Evolutionary conservation across 257 asterid species (phyloP).

Genomic region (Forsythia suspensa): DNA sequence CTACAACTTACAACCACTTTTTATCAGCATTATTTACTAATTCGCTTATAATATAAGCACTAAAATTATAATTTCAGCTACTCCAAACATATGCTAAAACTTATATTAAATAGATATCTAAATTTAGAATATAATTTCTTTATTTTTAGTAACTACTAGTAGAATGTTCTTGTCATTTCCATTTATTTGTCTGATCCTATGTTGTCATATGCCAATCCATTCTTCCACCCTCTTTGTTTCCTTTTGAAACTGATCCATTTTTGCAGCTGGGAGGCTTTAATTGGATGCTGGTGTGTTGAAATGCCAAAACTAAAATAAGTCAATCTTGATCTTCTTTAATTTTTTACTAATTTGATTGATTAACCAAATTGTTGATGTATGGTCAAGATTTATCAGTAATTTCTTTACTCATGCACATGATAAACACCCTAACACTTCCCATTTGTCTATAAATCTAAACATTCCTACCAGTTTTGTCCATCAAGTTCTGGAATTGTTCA

Average conservation of each 20-base stretch:
- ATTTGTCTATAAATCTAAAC: conserved; percentile 25
- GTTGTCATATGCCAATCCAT: not conserved
- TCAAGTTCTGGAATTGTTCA: conserved; percentile 19
- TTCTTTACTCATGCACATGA: not conserved
- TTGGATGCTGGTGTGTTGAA: not conserved
- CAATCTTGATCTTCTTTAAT: not conserved
- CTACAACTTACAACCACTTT: too few relatives aligned
- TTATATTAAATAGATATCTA: too few relatives aligned
- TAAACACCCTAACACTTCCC: conserved; percentile 5
- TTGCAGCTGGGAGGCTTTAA: not conserved
- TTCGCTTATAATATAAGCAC: too few relatives aligned
- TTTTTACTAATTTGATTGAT: conserved; percentile 4
- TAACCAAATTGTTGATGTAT: not conserved
- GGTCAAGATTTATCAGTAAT: conserved; percentile 2
- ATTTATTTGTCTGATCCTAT: not conserved
- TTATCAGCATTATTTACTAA: too few relatives aligned
- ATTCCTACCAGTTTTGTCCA: not conserved
- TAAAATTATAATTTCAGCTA: too few relatives aligned
- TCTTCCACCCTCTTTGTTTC: not conserved
- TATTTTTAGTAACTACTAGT: not conserved
- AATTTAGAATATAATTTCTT: too few relatives aligned
- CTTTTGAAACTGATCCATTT: not conserved
- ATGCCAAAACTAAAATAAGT: too few relatives aligned
- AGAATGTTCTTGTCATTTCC: not conserved
- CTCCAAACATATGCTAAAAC: too few relatives aligned